phyloP scores from a whole-genome alignment of 2,329 filamentous ascomycete species.

The Calycina marina region DNA sequence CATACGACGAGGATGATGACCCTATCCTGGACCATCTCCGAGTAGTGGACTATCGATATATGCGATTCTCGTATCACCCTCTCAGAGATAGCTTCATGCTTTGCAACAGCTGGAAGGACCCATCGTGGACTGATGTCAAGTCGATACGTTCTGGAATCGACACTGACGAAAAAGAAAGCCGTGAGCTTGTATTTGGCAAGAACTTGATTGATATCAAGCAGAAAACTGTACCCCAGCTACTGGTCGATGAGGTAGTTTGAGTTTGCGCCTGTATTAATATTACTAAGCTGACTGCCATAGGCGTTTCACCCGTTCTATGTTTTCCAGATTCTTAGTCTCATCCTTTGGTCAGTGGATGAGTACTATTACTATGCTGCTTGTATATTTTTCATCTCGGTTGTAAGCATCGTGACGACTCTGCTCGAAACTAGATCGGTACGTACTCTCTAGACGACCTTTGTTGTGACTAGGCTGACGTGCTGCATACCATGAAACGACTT shows the following conservation, averaged over 20 bases:
- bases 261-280: conserved; percentile 2
- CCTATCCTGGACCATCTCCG: conserved; percentile 62
- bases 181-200: conserved; percentile 74
- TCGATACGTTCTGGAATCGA: conserved; percentile 68
- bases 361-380: conserved; percentile 97
- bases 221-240: conserved; percentile 67
- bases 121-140: conserved; percentile 67
- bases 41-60: conserved; percentile 82
- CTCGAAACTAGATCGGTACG: conserved; percentile 73
- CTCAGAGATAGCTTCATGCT: conserved; percentile 77
- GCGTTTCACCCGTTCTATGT: conserved; percentile 97
- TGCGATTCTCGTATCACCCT: conserved; percentile 85
- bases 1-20: conserved; percentile 60
- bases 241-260: conserved; percentile 64
- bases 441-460: no score
- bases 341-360: conserved; percentile 88
- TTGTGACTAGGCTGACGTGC: no score
- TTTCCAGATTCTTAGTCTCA: conserved; percentile 86
- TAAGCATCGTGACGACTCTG: conserved; percentile 80
- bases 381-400: conserved; percentile 87
- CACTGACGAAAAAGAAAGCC: conserved; percentile 70
- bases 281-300: conserved; percentile 41
- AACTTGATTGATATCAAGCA: conserved; percentile 91
- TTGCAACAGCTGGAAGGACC: conserved; percentile 87
- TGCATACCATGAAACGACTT: conserved; percentile 78